Base-by-base conservation (phyloP, 768 basidiomycete genomes). In the Naematelia aurantialba region DNA sequence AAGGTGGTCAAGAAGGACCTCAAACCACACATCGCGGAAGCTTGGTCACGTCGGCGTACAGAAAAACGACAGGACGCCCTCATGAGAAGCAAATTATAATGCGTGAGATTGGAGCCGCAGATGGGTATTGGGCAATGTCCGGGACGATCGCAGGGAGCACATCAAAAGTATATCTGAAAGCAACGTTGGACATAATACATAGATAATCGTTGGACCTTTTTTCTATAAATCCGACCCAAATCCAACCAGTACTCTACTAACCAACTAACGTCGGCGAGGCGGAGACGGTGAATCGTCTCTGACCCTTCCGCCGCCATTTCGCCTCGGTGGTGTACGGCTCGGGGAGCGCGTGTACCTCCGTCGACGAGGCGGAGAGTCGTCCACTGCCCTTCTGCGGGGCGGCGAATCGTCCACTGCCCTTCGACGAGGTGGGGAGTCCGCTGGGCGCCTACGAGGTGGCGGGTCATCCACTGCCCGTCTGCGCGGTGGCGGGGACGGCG, bases 1-100 rank as follows among this genome's bases (percentile, higher is more conserved):
- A 73, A 73, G 50, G 52, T 73, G 2, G 59, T 73, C 49, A 73
- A 73, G 61, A 62, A 59, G 34, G 67, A 70, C 52, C 42, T 73
- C 13, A 69, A 62, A 47, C 56, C 59, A 3, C 30, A 57, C 1
- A 30, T 68, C 8, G 45, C 60, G 10, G 30, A 25, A 26, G 63
- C 49, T 39, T 73, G 72, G 71, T 55, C 65, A 31, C 3, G 3
- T 12, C 25, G 52, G 5, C 52, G n/a, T 8, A 39, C 8, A 17
- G 34, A 17, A 8, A 39, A 17, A 8, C 34, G 17, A 8, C 17
- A 8, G 34, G 34, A 17, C 34, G 34, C 17, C 8, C 34, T 8
- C 34, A 17, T 39, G 34, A 39, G 17, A 39, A 39, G 34, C 17
- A 39, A 39, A 39, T 39, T 39, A 17, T 39, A 17, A 39, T n/a